Percentiles rank a stretch among this genome's conserved stretches.
These are phyloP conservation scores for Lyophyllum decastes DNA, from an alignment of 768 basidiomycete species.

Conservation along the genomic window DNA sequence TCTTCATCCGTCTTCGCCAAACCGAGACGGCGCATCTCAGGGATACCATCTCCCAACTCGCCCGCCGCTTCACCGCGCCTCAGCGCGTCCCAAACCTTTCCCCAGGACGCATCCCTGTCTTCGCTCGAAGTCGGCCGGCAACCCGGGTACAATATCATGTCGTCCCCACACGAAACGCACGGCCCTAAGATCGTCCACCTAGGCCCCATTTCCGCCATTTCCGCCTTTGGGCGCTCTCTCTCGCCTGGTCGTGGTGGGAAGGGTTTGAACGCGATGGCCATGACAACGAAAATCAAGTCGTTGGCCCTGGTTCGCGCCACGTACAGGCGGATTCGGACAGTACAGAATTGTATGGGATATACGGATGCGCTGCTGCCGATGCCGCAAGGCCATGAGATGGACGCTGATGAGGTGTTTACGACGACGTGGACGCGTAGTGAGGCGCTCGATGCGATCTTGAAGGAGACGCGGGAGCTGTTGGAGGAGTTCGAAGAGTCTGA, in stretches of 20 bases:
- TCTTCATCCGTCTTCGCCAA: constrained; percentile 61
- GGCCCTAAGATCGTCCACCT: constrained; percentile 62
- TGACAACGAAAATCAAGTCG: constrained; percentile 50
- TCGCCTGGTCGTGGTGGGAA: constrained; percentile 27
- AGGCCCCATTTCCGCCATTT: constrained; percentile 47
- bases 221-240: constrained; percentile 32
- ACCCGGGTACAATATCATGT: constrained; percentile 42
- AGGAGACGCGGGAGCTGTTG: constrained; percentile 58
- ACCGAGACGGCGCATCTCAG: constrained; percentile 47
- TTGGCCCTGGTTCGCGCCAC: constrained; percentile 54
- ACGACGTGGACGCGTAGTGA: constrained; percentile 55
- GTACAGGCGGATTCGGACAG: constrained; percentile 59
- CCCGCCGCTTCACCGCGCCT: constrained; percentile 47
- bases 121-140: constrained; percentile 32
- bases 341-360: constrained; percentile 69
- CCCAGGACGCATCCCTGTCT: constrained; percentile 16
- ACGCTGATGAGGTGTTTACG: constrained; percentile 32
- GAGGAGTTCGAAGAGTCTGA: constrained; percentile 55
- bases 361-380: constrained; percentile 49
- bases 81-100: constrained; percentile 33
- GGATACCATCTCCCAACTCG: constrained; percentile 47
- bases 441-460: constrained; percentile 50
- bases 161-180: constrained; percentile 33
- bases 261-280: constrained; percentile 26
- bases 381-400: constrained; percentile 30